Conservation (phyloP, 2,329 filamentous ascomycete species). For the Ophiocordyceps camponoti-saundersi region DNA sequence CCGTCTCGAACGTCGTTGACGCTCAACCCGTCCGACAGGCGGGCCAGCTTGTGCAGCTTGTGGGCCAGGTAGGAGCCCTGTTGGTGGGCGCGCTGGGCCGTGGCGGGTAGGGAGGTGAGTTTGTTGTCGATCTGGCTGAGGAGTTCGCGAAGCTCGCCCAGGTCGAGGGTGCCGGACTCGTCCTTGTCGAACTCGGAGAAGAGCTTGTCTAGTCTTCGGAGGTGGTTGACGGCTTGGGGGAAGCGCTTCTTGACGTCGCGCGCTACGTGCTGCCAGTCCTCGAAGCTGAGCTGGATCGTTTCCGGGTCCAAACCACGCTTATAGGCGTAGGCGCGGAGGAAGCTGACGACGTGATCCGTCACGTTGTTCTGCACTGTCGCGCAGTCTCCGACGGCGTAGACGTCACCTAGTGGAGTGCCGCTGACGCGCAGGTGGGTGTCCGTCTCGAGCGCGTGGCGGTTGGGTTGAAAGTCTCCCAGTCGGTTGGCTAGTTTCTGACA, state of each 20-base stretch:
- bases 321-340: slow-evolving; percentile 78
- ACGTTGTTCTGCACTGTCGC: slow-evolving; percentile 95
- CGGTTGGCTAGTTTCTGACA: slow-evolving; percentile 62
- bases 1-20: slow-evolving; percentile 75
- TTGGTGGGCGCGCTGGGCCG: slow-evolving; percentile 89
- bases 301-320: slow-evolving; percentile 83
- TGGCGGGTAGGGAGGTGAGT: slow-evolving; percentile 84
- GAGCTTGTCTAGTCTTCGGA: slow-evolving; percentile 77
- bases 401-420: slow-evolving; percentile 78
- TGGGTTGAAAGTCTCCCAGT: slow-evolving; percentile 61
- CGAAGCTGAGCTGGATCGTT: slow-evolving; percentile 70
- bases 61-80: slow-evolving; percentile 84
- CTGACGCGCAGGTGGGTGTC: slow-evolving; percentile 82
- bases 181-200: slow-evolving; percentile 90
- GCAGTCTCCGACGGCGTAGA: slow-evolving; percentile 94
- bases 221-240: slow-evolving; percentile 74
- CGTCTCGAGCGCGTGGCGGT: slow-evolving; percentile 83
- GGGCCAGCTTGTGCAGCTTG: slow-evolving; percentile 85
- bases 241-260: slow-evolving; percentile 73
- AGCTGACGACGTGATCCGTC: slow-evolving; percentile 76
- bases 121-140: slow-evolving; percentile 87
- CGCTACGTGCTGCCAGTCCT: slow-evolving; percentile 77
- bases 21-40: slow-evolving; percentile 54
- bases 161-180: slow-evolving; percentile 82
- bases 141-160: slow-evolving; percentile 76